phyloP scores from a whole-genome alignment of 192 early-diverging fungal species.

The Entomortierella beljakovae region DNA sequence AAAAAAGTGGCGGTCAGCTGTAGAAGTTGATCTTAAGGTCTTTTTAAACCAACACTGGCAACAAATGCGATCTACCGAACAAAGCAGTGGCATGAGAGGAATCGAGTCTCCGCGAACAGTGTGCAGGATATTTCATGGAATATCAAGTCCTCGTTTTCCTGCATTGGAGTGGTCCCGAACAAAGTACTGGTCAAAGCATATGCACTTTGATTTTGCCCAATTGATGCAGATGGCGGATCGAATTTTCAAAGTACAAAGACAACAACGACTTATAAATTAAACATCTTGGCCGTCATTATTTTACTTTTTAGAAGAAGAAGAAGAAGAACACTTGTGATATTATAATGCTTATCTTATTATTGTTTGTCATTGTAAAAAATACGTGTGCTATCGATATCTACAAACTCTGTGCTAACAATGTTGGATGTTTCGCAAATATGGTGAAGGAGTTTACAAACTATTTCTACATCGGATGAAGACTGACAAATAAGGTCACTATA shows the following conservation, averaged over 20 bases:
- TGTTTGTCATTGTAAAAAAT: background rate
- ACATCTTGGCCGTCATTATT: background rate
- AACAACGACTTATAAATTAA: constrained; percentile 5
- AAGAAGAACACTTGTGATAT: too few species aligned
- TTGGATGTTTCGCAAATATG: background rate
- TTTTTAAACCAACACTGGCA: constrained; percentile 46
- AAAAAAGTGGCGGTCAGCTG: constrained; percentile 39
- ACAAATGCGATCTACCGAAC: constrained; percentile 1
- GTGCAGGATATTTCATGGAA: constrained; percentile 45
- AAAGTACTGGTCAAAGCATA: constrained; percentile 40
- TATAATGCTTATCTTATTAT: too few species aligned
- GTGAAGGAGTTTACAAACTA: background rate
- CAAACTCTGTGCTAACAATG: background rate
- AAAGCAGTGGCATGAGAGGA: background rate
- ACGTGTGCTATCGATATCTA: too few species aligned
- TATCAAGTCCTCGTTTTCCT: constrained; percentile 31
- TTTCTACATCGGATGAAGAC: background rate
- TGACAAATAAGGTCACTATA: background rate
- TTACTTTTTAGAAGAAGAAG: too few species aligned
- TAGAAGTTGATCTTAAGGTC: constrained; percentile 49
- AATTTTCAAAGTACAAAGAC: constrained; percentile 31
- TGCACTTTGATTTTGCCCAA: constrained; percentile 49
- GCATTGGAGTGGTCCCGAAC: constrained; percentile 36
- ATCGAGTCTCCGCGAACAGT: constrained; percentile 35
- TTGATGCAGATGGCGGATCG: constrained; percentile 47